Conservation (phyloP, 805 yeast species). For the Yarrowia sp. region DNA sequence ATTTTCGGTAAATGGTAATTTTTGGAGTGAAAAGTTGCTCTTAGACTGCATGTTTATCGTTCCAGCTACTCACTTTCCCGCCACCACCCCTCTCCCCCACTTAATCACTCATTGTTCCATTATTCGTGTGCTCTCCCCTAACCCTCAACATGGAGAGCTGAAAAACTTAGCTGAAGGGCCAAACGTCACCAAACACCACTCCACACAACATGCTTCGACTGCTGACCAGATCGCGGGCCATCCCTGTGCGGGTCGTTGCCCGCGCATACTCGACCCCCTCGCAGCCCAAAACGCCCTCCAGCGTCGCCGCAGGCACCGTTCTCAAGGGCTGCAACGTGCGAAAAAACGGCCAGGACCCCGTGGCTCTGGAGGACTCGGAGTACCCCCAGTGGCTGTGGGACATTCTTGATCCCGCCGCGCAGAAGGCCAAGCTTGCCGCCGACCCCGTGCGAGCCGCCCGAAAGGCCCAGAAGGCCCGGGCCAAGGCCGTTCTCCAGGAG, state of each 20-base stretch:
- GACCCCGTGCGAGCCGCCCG: constrained; percentile 73
- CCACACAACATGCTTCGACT: constrained; percentile 37
- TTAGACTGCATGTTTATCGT: too few species aligned
- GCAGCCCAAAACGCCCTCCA: constrained; percentile 53
- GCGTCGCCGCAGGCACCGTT: constrained; percentile 55
- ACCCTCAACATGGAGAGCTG: constrained; percentile 29
- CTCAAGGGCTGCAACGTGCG: constrained; percentile 76
- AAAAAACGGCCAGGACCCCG: constrained; percentile 84
- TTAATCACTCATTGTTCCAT: background rate
- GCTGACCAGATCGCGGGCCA: constrained; percentile 36
- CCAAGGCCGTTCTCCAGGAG: constrained; percentile 73
- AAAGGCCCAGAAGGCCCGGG: constrained; percentile 70
- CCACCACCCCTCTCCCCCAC: too few species aligned
- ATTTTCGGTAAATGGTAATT: too few species aligned
- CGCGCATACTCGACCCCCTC: constrained; percentile 38
- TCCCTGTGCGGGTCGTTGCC: background rate
- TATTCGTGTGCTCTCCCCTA: background rate
- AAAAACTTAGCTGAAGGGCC: constrained; percentile 22
- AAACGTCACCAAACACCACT: constrained; percentile 10
- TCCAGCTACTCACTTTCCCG: too few species aligned
- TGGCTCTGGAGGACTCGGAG: constrained; percentile 84
- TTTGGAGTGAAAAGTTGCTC: too few species aligned
- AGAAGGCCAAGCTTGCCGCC: constrained; percentile 60
- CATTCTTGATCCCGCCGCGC: constrained; percentile 71
- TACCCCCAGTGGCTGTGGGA: constrained; percentile 97